phyloP scores from a whole-genome alignment of 345 rosid genomes.

The Microthlaspi erraticum region DNA sequence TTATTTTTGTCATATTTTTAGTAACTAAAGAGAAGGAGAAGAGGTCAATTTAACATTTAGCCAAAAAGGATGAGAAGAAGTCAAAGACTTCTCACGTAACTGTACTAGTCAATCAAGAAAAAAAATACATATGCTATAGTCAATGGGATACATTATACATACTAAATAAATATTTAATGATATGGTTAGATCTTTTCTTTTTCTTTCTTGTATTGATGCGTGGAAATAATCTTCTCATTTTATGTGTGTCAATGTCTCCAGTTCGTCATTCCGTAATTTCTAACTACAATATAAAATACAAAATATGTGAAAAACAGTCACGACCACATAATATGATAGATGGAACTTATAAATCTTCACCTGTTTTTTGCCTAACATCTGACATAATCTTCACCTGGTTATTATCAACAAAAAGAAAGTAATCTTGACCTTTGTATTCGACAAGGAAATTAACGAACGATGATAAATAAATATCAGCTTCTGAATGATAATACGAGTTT shows the following conservation, averaged over 20 bases:
- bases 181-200: slow-evolving; percentile 10
- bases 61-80: slow-evolving; percentile 25
- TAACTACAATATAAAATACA: background rate
- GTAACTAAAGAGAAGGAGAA: slow-evolving; percentile 14
- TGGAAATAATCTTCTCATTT: background rate
- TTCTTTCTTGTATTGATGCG: slow-evolving; percentile 7
- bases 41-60: slow-evolving; percentile 27
- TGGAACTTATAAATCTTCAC: too few relatives aligned
- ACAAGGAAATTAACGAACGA: slow-evolving; percentile 11
- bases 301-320: background rate
- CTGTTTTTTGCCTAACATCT: too few relatives aligned
- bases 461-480: slow-evolving; percentile 3
- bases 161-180: background rate
- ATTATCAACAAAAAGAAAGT: background rate
- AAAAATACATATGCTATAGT: slow-evolving; percentile 8
- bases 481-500: background rate
- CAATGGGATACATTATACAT: slow-evolving; percentile 9
- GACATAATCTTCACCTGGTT: too few relatives aligned
- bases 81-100: background rate
- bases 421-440: slow-evolving; percentile 12
- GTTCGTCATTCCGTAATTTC: slow-evolving; percentile 5
- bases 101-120: slow-evolving; percentile 22
- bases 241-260: background rate
- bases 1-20: background rate
- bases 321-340: slow-evolving; percentile 14